These are phyloP conservation scores for Sarocladium brachiariae DNA, from an alignment of 2,329 filamentous ascomycete species.

Conservation along the genomic window DNA sequence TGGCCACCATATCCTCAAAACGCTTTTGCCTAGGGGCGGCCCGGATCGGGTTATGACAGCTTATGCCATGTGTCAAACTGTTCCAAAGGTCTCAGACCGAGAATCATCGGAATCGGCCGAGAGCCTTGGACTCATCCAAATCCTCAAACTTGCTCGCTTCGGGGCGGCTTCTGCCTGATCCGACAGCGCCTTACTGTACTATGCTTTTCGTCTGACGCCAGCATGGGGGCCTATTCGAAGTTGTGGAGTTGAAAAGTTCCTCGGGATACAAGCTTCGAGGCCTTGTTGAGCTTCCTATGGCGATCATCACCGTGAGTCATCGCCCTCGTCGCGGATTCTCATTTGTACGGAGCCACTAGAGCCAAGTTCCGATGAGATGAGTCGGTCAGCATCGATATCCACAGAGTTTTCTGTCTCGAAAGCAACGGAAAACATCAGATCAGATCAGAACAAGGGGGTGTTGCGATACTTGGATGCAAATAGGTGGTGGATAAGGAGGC, in stretches of 20 bases:
- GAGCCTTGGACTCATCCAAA: not conserved
- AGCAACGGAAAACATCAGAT: not conserved
- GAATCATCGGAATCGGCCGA: constrained; percentile 2
- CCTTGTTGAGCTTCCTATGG: not conserved
- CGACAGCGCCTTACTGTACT: not conserved
- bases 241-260: not conserved
- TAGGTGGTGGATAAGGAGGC: too few relatives aligned
- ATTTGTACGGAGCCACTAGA: too few relatives aligned
- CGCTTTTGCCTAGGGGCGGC: not conserved
- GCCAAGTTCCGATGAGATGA: too few relatives aligned
- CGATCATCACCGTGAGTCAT: constrained; percentile 2
- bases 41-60: not conserved
- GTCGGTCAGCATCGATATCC: not conserved
- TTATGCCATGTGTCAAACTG: too few relatives aligned
- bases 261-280: not conserved
- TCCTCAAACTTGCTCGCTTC: not conserved
- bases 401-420: not conserved
- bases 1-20: not conserved
- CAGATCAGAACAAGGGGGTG: not conserved
- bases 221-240: not conserved
- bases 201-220: not conserved
- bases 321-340: too few relatives aligned
- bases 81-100: not conserved
- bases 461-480: not conserved
- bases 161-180: constrained; percentile 5